Evolutionary conservation across 441 rosid species (phyloP).

Genomic region (Populus hybrid): DNA sequence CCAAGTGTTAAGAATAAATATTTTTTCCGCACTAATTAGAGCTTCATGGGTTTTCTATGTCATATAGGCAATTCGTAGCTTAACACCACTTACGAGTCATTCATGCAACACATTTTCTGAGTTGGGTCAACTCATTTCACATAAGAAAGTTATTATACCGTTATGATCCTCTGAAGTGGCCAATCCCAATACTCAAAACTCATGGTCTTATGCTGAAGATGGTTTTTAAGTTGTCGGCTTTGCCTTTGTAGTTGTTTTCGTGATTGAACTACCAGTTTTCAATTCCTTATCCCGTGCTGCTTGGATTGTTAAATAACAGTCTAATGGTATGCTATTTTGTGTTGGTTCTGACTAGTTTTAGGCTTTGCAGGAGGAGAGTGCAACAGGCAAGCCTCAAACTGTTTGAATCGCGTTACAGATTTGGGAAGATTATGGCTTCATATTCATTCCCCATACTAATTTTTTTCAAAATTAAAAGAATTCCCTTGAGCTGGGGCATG

Average conservation of each 20-base stretch:
- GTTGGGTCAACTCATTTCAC: background rate
- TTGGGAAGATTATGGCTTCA: constrained; percentile 5
- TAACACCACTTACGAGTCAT: background rate
- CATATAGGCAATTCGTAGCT: background rate
- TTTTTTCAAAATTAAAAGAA: constrained; percentile 12
- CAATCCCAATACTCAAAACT: background rate
- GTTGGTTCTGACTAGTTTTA: constrained; percentile 13
- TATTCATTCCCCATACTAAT: background rate
- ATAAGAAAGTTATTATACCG: background rate
- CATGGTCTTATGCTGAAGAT: background rate
- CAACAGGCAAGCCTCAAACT: constrained; percentile 18
- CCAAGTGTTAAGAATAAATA: too few relatives aligned
- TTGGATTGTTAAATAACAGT: background rate
- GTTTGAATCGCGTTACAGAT: constrained; percentile 20
- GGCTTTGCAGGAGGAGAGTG: constrained; percentile 44
- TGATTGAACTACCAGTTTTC: background rate
- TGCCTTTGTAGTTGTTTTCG: background rate
- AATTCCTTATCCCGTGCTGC: background rate
- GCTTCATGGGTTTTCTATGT: background rate
- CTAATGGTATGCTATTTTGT: background rate
- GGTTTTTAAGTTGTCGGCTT: background rate
- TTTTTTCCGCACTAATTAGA: too few relatives aligned
- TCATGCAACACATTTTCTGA: background rate
- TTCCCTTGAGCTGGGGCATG: constrained; percentile 18
- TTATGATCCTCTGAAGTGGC: background rate